These are phyloP conservation scores for Pseudocercospora fijiensis DNA, from an alignment of 2,329 filamentous ascomycete genomes.

Conservation along the genomic window DNA sequence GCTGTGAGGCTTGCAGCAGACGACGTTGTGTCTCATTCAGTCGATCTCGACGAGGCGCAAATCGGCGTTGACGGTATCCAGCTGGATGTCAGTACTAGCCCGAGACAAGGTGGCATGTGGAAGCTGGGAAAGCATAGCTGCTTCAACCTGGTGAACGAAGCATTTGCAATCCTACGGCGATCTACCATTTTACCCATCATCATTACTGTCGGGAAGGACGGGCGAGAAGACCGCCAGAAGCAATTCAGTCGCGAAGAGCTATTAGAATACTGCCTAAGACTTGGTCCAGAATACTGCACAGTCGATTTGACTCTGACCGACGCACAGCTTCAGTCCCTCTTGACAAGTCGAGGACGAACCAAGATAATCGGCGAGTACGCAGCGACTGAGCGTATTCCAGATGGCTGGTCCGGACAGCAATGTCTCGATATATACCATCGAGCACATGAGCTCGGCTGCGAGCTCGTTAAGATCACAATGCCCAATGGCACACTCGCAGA, in stretches of 20 bases:
- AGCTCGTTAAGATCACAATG: constrained; percentile 62
- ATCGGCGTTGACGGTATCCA: constrained; percentile 68
- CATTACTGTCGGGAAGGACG: constrained; percentile 39
- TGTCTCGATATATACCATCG: constrained; percentile 60
- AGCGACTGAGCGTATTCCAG: constrained; percentile 40
- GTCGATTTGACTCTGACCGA: constrained; percentile 61
- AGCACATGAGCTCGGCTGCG: constrained; percentile 59
- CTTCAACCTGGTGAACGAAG: constrained; percentile 50
- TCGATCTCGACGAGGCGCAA: constrained; percentile 65
- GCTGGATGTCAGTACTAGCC: constrained; percentile 43
- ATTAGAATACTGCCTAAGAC: constrained; percentile 59
- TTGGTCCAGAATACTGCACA: constrained; percentile 61
- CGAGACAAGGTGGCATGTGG: constrained; percentile 22
- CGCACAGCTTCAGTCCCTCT: constrained; percentile 51
- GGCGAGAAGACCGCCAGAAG: constrained; percentile 8
- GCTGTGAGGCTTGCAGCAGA: constrained; percentile 63
- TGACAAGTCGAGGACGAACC: constrained; percentile 54
- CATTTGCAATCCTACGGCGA: constrained; percentile 60
- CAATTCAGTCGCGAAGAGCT: constrained; percentile 40
- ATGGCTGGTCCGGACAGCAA: constrained; percentile 57
- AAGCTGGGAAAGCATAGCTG: constrained; percentile 28
- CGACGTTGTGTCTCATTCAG: constrained; percentile 52
- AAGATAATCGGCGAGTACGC: constrained; percentile 61
- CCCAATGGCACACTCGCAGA: constrained; percentile 59
- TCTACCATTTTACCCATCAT: constrained; percentile 57